phyloP scores from a whole-genome alignment of 306 rosid genomes.

The Lathyrus sativus region DNA sequence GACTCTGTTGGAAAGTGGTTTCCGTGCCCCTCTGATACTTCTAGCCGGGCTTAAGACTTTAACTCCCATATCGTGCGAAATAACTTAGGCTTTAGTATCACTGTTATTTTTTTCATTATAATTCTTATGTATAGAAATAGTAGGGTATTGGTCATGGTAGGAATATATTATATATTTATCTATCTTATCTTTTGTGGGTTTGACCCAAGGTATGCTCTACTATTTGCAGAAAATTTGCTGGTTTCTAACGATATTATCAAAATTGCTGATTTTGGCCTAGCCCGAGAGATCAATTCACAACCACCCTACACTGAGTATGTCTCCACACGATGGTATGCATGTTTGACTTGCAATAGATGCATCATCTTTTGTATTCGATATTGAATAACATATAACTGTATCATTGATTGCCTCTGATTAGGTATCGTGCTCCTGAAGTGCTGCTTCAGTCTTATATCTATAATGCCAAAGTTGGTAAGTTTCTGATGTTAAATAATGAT shows the following conservation, averaged over 20 bases:
- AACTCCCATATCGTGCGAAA: neutral
- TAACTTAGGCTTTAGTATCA: neutral
- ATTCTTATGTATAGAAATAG: neutral
- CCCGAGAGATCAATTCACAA: conserved; percentile 79
- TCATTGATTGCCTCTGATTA: conserved; percentile 36
- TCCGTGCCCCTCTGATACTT: neutral
- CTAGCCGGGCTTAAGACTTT: conserved; percentile 4
- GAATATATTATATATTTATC: neutral
- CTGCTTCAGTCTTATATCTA: conserved; percentile 89
- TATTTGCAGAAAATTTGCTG: conserved; percentile 77
- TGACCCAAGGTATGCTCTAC: neutral
- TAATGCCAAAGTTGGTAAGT: conserved; percentile 91
- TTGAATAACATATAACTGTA: conserved; percentile 13
- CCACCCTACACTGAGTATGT: conserved; percentile 97
- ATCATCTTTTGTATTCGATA: conserved; percentile 15
- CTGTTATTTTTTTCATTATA: neutral
- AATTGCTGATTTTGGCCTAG: conserved; percentile 97
- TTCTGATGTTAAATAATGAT: conserved; percentile 10
- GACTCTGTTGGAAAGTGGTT: neutral
- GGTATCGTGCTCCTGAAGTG: conserved; percentile 99
- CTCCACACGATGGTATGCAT: conserved; percentile 87
- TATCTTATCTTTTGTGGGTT: conserved; percentile 12
- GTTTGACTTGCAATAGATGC: conserved; percentile 10
- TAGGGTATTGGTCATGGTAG: neutral
- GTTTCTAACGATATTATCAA: conserved; percentile 80